Base-by-base conservation (phyloP, 2,329 filamentous ascomycete genomes). In the Nigrospora sphaerica region DNA sequence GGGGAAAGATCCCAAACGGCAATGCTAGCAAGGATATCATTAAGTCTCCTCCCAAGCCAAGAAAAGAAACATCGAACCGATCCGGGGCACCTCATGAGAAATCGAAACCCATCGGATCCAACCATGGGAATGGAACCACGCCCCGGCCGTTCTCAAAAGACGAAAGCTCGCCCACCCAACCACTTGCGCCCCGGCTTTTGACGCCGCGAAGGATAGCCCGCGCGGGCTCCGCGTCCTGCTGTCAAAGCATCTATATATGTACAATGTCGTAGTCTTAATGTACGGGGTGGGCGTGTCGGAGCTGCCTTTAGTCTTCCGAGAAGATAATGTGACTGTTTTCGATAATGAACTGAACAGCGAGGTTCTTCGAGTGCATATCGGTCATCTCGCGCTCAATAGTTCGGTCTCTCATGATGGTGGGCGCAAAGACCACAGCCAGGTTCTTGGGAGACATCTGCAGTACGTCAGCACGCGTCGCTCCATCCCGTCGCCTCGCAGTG, bases 301-400 rank as follows among this genome's bases (percentile, higher is more conserved):
- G 7, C 23, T 6, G 37, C 13, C 18, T 4, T 39, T 41, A 49
- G 39, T 49, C 58, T 48, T 79, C 77, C 47, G 72, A 71, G 63
- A 96, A 97, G 50, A 96, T 86, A 55, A 77, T 80, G 58, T 88
- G 80, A 62, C 86, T 90, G 65, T 95, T 86, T 64, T 97, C 92
- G 54, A 97, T 86, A 61, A 98, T 75, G 58, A 93, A 95, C 69
- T 95, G 91, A 54, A 97, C 85, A 6, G 89, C 89, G 53, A 86
- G 77, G 57, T 95, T 95, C 77, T 97, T 96, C 56, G 85, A 80
- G 62, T 93, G 87, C 75, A 95, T 95, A 63, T 98, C 93, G 31
- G 85, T 92, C 83, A 98, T 95, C 66, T 98, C 93, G 50, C 90
- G 83, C 64, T 95, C 89, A 50, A 97, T 79, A 59, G 85, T 92